phyloP scores from a whole-genome alignment of 2,329 filamentous ascomycete genomes.

The Ophiosphaerella korrae region DNA sequence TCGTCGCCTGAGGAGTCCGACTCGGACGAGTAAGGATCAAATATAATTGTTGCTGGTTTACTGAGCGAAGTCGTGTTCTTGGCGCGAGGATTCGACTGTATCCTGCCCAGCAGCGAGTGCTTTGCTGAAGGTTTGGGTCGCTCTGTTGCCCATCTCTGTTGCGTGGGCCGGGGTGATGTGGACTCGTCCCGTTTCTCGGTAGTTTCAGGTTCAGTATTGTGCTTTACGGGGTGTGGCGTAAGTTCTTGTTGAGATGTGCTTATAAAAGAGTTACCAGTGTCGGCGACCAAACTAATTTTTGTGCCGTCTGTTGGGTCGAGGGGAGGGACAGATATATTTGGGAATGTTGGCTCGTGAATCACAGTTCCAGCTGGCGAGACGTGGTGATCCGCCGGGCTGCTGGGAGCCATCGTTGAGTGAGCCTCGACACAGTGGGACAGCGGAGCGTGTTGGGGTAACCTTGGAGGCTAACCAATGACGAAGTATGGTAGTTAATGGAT shows the following conservation, averaged over 20 bases:
- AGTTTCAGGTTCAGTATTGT: background rate
- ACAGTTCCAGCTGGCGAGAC: slow-evolving; percentile 25
- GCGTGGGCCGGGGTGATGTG: slow-evolving; percentile 22
- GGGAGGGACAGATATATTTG: slow-evolving; percentile 17
- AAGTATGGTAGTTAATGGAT: background rate
- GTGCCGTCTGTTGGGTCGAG: slow-evolving; percentile 8
- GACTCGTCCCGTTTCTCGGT: slow-evolving; percentile 4
- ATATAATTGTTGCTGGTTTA: slow-evolving; percentile 33
- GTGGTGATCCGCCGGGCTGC: slow-evolving; percentile 12
- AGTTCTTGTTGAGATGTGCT: slow-evolving; percentile 1
- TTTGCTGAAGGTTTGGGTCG: slow-evolving; percentile 31
- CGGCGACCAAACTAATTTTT: slow-evolving; percentile 11
- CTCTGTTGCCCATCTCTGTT: slow-evolving; percentile 38
- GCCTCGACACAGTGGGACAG: background rate
- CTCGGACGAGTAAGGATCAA: slow-evolving; percentile 37
- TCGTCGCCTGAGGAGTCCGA: slow-evolving; percentile 38
- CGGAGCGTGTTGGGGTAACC: background rate
- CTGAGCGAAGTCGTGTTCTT: slow-evolving; percentile 18
- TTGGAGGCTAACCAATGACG: too few relatives aligned
- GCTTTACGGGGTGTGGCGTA: background rate
- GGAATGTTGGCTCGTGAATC: slow-evolving; percentile 31
- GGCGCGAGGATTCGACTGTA: slow-evolving; percentile 15
- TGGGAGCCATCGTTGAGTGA: slow-evolving; percentile 22
- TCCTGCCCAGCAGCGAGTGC: slow-evolving; percentile 26
- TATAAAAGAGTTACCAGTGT: slow-evolving; percentile 3